These are phyloP conservation scores for Plasmodium knowlesi DNA, from an alignment of 169 alveolate species.

Conservation along the genomic window DNA sequence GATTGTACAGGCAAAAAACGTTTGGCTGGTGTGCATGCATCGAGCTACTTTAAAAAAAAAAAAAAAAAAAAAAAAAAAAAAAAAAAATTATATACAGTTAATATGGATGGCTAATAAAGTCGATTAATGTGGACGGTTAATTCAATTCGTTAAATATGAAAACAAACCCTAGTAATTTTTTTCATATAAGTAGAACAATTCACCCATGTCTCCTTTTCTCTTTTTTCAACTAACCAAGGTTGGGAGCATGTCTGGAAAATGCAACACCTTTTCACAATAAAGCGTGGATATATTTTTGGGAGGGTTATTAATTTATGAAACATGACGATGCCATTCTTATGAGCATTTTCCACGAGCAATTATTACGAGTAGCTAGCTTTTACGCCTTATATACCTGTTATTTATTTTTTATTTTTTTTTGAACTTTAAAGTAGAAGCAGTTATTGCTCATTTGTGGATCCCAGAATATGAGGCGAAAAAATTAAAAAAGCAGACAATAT, in stretches of 20 bases:
- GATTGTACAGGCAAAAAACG: not conserved
- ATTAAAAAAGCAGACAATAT: not conserved
- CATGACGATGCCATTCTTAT: not conserved
- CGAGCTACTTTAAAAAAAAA: conserved; percentile 35
- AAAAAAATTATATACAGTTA: not conserved
- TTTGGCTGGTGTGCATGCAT: conserved; percentile 41
- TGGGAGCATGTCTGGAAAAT: not conserved
- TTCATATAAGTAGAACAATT: not conserved
- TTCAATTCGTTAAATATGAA: not conserved
- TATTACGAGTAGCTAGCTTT: not conserved
- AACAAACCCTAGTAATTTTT: not conserved
- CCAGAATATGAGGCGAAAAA: not conserved
- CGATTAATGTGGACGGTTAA: not conserved
- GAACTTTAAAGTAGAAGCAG: not conserved
- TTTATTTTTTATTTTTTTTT: not conserved
- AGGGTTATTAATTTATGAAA: not conserved
- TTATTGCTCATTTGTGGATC: not conserved
- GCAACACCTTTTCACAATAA: not conserved
- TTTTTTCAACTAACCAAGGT: not conserved
- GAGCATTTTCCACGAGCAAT: not conserved
- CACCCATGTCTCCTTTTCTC: not conserved
- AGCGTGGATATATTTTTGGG: not conserved
- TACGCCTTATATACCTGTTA: not conserved
- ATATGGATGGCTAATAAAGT: not conserved
- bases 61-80: conserved; percentile 20